Conservation (phyloP, 257 asterid species). For the Jacaranda copaia region DNA sequence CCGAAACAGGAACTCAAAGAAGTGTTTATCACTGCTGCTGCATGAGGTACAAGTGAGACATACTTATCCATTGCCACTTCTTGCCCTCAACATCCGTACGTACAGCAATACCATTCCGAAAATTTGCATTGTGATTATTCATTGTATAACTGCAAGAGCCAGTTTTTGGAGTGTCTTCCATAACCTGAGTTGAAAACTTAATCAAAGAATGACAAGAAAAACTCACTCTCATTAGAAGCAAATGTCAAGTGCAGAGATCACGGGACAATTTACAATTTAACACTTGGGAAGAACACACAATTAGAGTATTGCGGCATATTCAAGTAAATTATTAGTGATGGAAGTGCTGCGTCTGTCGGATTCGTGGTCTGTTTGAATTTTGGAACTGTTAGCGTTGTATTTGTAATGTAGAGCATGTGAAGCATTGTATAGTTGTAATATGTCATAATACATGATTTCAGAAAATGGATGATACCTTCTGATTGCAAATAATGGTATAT, state of each 20-base stretch:
- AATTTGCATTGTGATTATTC: not conserved
- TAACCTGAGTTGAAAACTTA: not conserved
- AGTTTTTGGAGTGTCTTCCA: not conserved
- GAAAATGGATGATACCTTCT: not conserved
- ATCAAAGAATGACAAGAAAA: not conserved
- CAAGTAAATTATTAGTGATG: not conserved
- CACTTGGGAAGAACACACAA: not conserved
- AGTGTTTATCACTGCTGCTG: not conserved
- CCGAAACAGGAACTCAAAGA: not conserved
- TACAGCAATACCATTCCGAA: not conserved
- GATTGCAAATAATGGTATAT: not conserved
- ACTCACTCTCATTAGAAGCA: slow-evolving; percentile 6
- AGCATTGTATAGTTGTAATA: not conserved
- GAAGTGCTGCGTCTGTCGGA: not conserved
- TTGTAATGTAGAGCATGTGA: not conserved
- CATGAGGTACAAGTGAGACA: not conserved
- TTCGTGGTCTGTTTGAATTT: not conserved
- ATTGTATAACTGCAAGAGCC: not conserved
- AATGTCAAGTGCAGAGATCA: not conserved
- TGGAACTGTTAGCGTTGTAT: not conserved
- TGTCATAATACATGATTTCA: not conserved
- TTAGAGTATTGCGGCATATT: not conserved
- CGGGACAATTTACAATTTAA: not conserved
- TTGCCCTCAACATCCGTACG: not conserved
- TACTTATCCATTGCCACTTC: not conserved